phyloP scores from a whole-genome alignment of 768 basidiomycete genomes.

The Amanita thiersii region DNA sequence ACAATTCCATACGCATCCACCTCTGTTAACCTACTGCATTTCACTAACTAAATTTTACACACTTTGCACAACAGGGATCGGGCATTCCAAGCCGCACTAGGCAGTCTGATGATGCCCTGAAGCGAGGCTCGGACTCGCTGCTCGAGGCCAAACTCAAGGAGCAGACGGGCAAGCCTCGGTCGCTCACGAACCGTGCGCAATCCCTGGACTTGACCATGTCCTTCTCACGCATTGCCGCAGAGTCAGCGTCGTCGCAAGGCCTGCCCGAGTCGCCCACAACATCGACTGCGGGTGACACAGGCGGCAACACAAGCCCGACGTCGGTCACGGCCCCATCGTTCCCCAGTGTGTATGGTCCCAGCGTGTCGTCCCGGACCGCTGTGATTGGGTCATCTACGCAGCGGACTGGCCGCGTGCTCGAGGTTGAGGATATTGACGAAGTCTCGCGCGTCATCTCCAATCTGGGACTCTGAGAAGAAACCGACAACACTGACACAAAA shows the following conservation, averaged over 20 bases:
- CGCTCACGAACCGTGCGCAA: constrained; percentile 80
- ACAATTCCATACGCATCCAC: constrained; percentile 5
- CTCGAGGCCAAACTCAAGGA: constrained; percentile 81
- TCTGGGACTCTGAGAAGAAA: constrained; percentile 51
- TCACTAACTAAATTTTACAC: not conserved
- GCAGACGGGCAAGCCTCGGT: constrained; percentile 67
- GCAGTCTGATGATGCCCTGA: constrained; percentile 67
- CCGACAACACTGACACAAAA: not conserved
- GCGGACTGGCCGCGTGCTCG: constrained; percentile 31
- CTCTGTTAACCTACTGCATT: constrained; percentile 14
- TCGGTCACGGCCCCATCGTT: constrained; percentile 74
- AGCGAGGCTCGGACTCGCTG: constrained; percentile 78
- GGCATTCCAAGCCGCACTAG: constrained; percentile 61
- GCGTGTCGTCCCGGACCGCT: constrained; percentile 34
- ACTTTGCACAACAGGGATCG: constrained; percentile 39
- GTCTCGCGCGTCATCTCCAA: constrained; percentile 74
- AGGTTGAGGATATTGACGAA: constrained; percentile 58
- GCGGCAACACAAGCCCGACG: constrained; percentile 72
- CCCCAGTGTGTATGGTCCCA: constrained; percentile 77
- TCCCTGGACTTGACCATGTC: constrained; percentile 84
- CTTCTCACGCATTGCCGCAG: constrained; percentile 70
- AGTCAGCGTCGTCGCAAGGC: constrained; percentile 40
- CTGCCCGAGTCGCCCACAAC: constrained; percentile 78
- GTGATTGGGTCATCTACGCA: constrained; percentile 34
- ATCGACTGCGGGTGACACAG: constrained; percentile 63